Evolutionary conservation across 176 grass and related monocot genomes (phyloP).

Genomic region (Saccharum spontaneum): DNA sequence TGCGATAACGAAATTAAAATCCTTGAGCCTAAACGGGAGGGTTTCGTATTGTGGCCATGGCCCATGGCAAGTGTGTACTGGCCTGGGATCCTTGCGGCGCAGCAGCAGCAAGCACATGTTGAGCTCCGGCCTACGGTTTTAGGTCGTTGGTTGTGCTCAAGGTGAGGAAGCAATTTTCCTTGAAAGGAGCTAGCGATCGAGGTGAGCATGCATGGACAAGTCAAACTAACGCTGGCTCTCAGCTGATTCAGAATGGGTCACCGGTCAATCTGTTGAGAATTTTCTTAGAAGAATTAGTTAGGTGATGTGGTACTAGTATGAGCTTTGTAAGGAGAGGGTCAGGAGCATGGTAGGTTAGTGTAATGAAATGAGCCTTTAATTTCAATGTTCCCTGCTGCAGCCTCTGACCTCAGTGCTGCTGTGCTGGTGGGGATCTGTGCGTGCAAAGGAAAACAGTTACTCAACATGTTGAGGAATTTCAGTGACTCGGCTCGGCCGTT

Average conservation of each 20-base stretch:
- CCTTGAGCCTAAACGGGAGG: conserved; percentile 11
- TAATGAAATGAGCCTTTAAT: not conserved
- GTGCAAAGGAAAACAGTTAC: not conserved
- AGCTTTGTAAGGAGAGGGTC: not conserved
- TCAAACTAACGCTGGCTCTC: conserved; percentile 7
- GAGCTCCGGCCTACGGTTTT: not conserved
- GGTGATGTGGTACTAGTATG: not conserved
- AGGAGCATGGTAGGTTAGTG: not conserved
- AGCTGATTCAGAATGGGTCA: conserved; percentile 1
- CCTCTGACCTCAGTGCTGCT: not conserved
- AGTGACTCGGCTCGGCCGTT: not conserved
- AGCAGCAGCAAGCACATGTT: conserved; percentile 21
- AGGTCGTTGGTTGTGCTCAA: conserved; percentile 4
- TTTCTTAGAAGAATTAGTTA: not conserved
- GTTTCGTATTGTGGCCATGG: not conserved
- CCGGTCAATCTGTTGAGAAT: not conserved
- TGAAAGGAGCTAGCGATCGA: not conserved
- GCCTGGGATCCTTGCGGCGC: conserved; percentile 40
- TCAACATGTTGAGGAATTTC: conserved; percentile 10
- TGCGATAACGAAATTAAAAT: no score
- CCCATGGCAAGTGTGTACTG: conserved; percentile 27
- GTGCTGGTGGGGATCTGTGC: not conserved
- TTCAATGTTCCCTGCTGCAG: not conserved
- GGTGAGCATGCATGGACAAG: not conserved
- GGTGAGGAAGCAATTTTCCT: conserved; percentile 14